phyloP scores from a whole-genome alignment of 2,329 filamentous ascomycete species.

The Cordyceps cicadae region DNA sequence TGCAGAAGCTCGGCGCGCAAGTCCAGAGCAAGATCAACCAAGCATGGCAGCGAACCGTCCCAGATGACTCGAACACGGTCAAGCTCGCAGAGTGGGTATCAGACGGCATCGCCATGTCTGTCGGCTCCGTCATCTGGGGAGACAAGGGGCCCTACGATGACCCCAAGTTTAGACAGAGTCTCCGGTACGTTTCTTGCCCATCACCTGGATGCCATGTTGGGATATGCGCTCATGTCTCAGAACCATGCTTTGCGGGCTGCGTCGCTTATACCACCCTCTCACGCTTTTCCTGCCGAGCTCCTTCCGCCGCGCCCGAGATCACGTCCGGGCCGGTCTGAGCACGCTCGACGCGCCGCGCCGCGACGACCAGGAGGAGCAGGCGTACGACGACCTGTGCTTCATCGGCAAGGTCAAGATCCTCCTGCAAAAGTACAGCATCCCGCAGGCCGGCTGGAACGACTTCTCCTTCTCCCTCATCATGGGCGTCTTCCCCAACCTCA shows the following conservation, averaged over 20 bases:
- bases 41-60: conserved; percentile 1
- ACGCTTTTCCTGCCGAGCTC: conserved; percentile 1
- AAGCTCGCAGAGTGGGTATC: conserved; percentile 2
- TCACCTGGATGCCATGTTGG: neutral
- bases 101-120: neutral
- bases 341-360: neutral
- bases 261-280: neutral
- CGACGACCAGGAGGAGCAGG: neutral
- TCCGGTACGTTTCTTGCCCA: neutral
- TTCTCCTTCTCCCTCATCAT: conserved; percentile 10
- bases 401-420: conserved; percentile 6
- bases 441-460: conserved; percentile 4
- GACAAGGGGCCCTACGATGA: conserved; percentile 6
- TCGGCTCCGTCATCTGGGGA: conserved; percentile 6
- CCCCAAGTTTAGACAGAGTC: neutral
- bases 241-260: conserved; percentile 2
- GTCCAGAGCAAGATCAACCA: conserved; percentile 1
- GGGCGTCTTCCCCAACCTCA: conserved; percentile 8
- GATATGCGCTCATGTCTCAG: neutral
- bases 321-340: conserved; percentile 3
- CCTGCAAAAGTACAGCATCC: neutral
- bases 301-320: conserved; percentile 1
- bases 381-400: neutral
- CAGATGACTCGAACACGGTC: neutral
- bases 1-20: neutral